Evolutionary conservation across 345 rosid species (phyloP).

Genomic region (Citrus hindsii): DNA sequence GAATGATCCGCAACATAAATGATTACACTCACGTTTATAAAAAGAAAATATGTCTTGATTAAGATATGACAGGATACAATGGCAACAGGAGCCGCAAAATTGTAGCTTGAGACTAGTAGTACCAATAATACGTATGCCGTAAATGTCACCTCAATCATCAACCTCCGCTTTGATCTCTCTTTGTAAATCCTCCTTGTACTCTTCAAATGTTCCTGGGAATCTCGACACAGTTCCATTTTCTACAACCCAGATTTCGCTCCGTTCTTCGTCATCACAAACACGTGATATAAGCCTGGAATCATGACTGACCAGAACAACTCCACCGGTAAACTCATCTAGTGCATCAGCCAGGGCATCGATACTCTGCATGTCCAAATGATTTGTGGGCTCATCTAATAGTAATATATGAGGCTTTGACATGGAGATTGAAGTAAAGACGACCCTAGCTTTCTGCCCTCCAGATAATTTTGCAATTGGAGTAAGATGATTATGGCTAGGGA

Average conservation of each 20-base stretch:
- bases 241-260: constrained; percentile 87
- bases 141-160: constrained; percentile 44
- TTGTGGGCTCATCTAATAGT: constrained; percentile 89
- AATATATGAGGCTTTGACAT: constrained; percentile 93
- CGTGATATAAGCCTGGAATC: constrained; percentile 88
- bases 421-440: constrained; percentile 89
- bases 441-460: constrained; percentile 92
- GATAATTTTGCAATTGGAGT: constrained; percentile 85
- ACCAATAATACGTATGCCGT: background rate
- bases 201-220: constrained; percentile 70
- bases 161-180: constrained; percentile 75
- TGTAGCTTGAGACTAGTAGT: background rate
- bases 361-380: constrained; percentile 96
- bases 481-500: constrained; percentile 85
- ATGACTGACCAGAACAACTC: constrained; percentile 90
- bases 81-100: constrained; percentile 4
- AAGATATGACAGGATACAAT: background rate
- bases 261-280: constrained; percentile 87
- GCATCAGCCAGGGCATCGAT: constrained; percentile 95
- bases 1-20: constrained; percentile 1
- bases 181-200: constrained; percentile 81
- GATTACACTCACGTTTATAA: constrained; percentile 1
- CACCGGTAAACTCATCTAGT: constrained; percentile 83
- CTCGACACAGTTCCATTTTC: constrained; percentile 68
- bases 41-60: background rate